Evolutionary conservation across 768 basidiomycete genomes (phyloP).

Genomic region (Hortiboletus flavorubellus): DNA sequence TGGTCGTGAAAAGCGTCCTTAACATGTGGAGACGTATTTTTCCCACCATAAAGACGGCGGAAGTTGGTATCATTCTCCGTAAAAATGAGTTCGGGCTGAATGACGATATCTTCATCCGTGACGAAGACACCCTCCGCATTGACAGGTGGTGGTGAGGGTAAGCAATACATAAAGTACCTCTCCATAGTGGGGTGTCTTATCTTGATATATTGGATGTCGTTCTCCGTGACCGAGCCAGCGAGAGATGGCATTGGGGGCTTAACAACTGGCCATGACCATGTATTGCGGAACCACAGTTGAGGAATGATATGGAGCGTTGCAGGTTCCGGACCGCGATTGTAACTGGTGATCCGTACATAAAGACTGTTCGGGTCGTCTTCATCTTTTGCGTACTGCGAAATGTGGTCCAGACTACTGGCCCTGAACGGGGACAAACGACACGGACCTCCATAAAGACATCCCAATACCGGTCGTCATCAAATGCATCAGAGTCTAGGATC

Average conservation of each 20-base stretch:
- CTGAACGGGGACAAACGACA: slow-evolving; percentile 11
- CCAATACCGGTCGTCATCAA: slow-evolving; percentile 95
- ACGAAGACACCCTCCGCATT: slow-evolving; percentile 62
- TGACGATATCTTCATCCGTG: slow-evolving; percentile 56
- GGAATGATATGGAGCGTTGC: slow-evolving; percentile 94
- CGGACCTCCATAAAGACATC: slow-evolving; percentile 95
- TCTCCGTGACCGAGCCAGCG: slow-evolving; percentile 46
- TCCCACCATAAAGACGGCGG: slow-evolving; percentile 81
- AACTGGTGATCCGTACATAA: slow-evolving; percentile 91
- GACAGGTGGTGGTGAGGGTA: slow-evolving; percentile 90
- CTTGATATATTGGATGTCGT: slow-evolving; percentile 58
- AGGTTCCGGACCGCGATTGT: slow-evolving; percentile 94
- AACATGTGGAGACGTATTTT: slow-evolving; percentile 78
- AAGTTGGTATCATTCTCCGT: slow-evolving; percentile 99
- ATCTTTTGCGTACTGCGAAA: slow-evolving; percentile 89
- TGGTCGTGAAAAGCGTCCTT: slow-evolving; percentile 99
- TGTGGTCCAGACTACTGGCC: slow-evolving; percentile 1
- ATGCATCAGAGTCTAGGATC: slow-evolving; percentile 86
- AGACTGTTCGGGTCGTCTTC: slow-evolving; percentile 85
- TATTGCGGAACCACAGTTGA: slow-evolving; percentile 96
- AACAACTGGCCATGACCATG: slow-evolving; percentile 89
- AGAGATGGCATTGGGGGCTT: slow-evolving; percentile 65
- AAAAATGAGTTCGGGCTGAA: slow-evolving; percentile 82
- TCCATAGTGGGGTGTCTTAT: slow-evolving; percentile 74
- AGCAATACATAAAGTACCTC: slow-evolving; percentile 79